Evolutionary conservation across 2,329 filamentous ascomycete genomes (phyloP), one percentile per base, ranked within the genome.

Genomic region (Botryotinia narcissicola): DNA sequence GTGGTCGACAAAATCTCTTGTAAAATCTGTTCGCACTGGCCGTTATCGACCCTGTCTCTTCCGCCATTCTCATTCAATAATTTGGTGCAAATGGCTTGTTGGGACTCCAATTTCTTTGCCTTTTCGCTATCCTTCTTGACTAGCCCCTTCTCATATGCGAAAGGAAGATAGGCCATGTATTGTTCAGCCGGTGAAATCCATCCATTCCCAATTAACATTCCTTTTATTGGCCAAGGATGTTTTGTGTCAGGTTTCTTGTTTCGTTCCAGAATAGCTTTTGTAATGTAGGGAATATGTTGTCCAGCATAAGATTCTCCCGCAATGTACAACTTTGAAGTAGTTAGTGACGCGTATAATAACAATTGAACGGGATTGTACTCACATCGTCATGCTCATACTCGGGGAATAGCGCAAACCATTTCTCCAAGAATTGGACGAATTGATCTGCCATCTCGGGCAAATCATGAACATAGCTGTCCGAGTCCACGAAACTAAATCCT

Each of bases 261-360:
- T 75, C 94, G 93, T 66, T 94, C 91, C 73, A 98, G 86, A 72
- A 99, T 97, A 32, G 92, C 92, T 80, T 91, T 91, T n/a, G 95
- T 93, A 76, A 99, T 96, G 82, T 99, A 97, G 1, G 96, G 96
- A 75, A 99, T 98, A 83, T 98, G 92, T 81, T 98, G 96, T 62
- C 96, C 96, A 8, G 96, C 96, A 81, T 95, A 99, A 0, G 95
- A 99, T 84, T 99, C 96, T 78, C 97, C 96, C 1, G 95, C 93
- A 76, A 99, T 87, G 82, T 98, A 99, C 32, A 99, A 84, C 95
- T 98, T 80, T 32, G 29, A 7, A 10, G 12, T 2, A 42, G 73
- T 83, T 75, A 83, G 80, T 71, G 67, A 61, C 2, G 35, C 4
- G 7, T 32, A 37, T 12, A 42, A 3, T 29, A 57, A 35, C 20